Conservation (phyloP, 305 asterid genomes). For the Lippia alba region DNA sequence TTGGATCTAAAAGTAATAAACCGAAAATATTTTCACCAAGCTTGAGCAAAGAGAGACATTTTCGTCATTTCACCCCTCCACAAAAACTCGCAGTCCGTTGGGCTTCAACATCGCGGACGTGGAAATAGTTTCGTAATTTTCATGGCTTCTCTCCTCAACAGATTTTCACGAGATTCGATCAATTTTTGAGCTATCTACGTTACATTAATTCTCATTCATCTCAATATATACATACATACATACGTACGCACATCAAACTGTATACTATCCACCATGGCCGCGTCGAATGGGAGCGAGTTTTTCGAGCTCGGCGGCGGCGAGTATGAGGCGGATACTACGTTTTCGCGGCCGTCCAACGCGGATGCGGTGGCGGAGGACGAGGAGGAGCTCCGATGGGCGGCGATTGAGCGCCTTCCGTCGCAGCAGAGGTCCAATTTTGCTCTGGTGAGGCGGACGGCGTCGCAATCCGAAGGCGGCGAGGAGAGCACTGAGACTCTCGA, state of each 20-base stretch:
- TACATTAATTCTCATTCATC: neutral
- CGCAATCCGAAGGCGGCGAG: constrained; percentile 33
- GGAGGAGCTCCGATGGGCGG: constrained; percentile 82
- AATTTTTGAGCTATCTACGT: too few relatives aligned
- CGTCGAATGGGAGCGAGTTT: constrained; percentile 76
- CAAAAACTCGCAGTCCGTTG: constrained; percentile 31
- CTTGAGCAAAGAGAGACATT: neutral
- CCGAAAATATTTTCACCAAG: too few relatives aligned
- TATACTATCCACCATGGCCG: constrained; percentile 56
- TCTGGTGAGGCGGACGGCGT: constrained; percentile 46
- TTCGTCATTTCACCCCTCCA: neutral
- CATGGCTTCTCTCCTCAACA: neutral
- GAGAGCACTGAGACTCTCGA: constrained; percentile 55
- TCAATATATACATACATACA: neutral
- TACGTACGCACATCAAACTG: neutral
- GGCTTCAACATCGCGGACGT: constrained; percentile 18
- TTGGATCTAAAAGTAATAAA: too few relatives aligned
- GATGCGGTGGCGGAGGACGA: constrained; percentile 66
- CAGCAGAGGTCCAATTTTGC: constrained; percentile 53
- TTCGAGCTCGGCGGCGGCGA: constrained; percentile 67
- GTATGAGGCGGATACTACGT: constrained; percentile 45
- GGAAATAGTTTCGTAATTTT: neutral
- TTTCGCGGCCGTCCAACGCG: constrained; percentile 69
- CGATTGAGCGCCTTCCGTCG: constrained; percentile 78
- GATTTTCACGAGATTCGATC: constrained; percentile 18